Evolutionary conservation across 805 yeast genomes (phyloP).

Genomic region (Candida chilensis): DNA sequence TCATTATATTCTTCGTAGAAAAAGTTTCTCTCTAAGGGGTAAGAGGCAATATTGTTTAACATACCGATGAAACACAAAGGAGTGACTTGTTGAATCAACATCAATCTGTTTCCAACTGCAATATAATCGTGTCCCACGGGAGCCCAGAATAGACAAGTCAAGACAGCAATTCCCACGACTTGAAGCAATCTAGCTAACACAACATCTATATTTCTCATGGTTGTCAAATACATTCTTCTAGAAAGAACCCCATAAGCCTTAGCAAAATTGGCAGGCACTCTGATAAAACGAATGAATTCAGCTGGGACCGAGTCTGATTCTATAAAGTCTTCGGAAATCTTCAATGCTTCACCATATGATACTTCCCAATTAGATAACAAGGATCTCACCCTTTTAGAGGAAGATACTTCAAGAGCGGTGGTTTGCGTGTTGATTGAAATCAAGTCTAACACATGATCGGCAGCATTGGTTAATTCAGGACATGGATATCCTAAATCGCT

Average conservation of each 20-base stretch:
- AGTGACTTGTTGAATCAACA: constrained; percentile 65
- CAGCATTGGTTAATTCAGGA: constrained; percentile 57
- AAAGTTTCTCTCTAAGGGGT: constrained; percentile 63
- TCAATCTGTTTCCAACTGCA: constrained; percentile 62
- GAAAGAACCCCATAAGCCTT: constrained; percentile 21
- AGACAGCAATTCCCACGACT: constrained; percentile 50
- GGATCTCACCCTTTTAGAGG: too few relatives aligned
- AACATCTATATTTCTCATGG: constrained; percentile 46
- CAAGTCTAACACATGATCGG: constrained; percentile 67
- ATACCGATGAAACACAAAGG: constrained; percentile 74
- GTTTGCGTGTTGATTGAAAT: constrained; percentile 47
- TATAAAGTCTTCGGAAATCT: too few relatives aligned
- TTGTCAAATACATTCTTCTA: constrained; percentile 29
- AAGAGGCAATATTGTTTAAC: constrained; percentile 67
- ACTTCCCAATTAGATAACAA: too few relatives aligned
- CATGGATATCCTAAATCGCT: constrained; percentile 38
- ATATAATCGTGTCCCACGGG: constrained; percentile 36
- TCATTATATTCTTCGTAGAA: constrained; percentile 77
- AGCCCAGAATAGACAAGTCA: constrained; percentile 61
- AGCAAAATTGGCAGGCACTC: constrained; percentile 17
- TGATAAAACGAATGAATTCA: constrained; percentile 8
- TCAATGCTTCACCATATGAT: too few relatives aligned
- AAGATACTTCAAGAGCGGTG: neutral
- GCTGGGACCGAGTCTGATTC: constrained; percentile 9
- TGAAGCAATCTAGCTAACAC: constrained; percentile 58